Base-by-base conservation (phyloP, 1,139 yeast species). In the Candida tropicalis region DNA sequence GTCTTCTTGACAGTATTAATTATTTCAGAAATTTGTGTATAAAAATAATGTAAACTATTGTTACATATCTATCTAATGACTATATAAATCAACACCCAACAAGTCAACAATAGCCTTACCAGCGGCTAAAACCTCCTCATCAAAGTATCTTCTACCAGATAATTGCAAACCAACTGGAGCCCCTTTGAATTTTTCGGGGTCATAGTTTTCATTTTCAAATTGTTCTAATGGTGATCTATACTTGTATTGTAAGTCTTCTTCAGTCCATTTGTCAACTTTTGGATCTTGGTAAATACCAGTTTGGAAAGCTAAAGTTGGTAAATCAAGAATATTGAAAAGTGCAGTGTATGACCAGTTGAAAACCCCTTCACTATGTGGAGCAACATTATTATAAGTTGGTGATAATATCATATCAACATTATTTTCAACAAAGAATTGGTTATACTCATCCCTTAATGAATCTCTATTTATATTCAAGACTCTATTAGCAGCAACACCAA, bases 271-370 rank as follows among this genome's bases (percentile, higher is more conserved):
- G 54, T 73, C 79, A 31, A 66, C 44, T 6, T 51, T 41, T 12
- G 78, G 78, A 56, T 82, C 87, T 55, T 80, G 87, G 55, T 61
- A 69, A 50, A 81, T 60, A 11, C 86, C 84, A 7, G 87, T 76
- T 56, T 85, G 88, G 62, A 81, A 68, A 3, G 73, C 73, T 46
- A 82, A 73, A 32, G 82, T 73, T 38, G 89, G 86, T 54, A 79
- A 70, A 57, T 84, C 89, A 51, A 82, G 63, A 43, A 83, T 58
- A 58, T 83, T 84, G 73, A 81, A 85, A 51, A 84, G 73, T 0
- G 87, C 63, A 11, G 90, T 84, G 65, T 84, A 85, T 4, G 88
- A 84, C 93, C 95, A 85, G 62, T 84, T 83, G 58, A 76, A 78
- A 10, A 85, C 77, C 41, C 78, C 75, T 38, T 79, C 82, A 13